These are phyloP conservation scores for Pseudoscleropodium purum DNA, from an alignment of 225 moss, liverwort and hornwort genomes.

Conservation along the genomic window DNA sequence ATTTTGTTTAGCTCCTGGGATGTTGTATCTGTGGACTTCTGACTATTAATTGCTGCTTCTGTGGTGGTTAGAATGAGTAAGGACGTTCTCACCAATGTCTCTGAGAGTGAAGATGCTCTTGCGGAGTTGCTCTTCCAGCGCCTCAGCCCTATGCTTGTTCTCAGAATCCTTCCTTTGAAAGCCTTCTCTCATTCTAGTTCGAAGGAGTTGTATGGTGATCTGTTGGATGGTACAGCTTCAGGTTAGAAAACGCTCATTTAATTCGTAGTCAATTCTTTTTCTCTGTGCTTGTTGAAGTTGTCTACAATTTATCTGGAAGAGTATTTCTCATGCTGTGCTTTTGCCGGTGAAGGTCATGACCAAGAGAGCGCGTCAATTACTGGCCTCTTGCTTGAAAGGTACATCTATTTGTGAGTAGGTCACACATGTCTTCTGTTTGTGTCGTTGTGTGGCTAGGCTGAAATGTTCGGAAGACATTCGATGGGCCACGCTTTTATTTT, in stretches of 20 bases:
- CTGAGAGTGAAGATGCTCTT: constrained; percentile 34
- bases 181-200: constrained; percentile 37
- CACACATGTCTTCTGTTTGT: not conserved
- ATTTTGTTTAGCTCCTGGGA: not conserved
- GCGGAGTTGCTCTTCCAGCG: constrained; percentile 59
- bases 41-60: not conserved
- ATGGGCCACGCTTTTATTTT: not conserved
- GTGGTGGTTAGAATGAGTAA: constrained; percentile 50
- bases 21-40: not conserved
- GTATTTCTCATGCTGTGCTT: constrained; percentile 2
- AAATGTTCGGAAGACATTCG: not conserved
- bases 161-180: constrained; percentile 78
- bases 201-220: constrained; percentile 50
- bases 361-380: constrained; percentile 13
- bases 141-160: constrained; percentile 83
- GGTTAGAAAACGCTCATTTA: constrained; percentile 20
- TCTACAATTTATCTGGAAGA: not conserved
- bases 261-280: not conserved
- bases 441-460: not conserved
- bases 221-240: constrained; percentile 11
- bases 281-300: constrained; percentile 2
- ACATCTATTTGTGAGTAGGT: not conserved
- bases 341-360: constrained; percentile 10
- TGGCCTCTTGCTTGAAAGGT: constrained; percentile 68
- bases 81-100: constrained; percentile 20